These are phyloP conservation scores for Tetraselmis chui DNA, from an alignment of 139 green algal species.

Conservation along the genomic window DNA sequence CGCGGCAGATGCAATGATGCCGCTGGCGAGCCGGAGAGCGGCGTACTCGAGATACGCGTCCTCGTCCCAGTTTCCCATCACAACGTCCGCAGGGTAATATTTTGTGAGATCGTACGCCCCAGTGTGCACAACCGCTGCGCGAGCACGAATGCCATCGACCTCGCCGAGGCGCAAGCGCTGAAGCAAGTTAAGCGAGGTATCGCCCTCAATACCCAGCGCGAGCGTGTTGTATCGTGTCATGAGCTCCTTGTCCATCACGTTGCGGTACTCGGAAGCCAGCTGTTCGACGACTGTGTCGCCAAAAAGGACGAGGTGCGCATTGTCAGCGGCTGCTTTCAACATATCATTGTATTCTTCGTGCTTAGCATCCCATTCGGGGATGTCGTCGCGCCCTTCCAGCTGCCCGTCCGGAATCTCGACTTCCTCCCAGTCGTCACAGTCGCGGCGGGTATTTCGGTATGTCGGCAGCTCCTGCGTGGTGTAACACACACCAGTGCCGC, in stretches of 20 bases:
- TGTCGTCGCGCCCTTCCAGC: neutral
- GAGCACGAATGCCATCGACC: neutral
- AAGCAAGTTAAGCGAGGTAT: neutral
- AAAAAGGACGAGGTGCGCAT: neutral
- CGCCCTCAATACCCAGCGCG: neutral
- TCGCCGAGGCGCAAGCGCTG: neutral
- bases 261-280: neutral
- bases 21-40: neutral
- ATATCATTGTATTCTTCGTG: neutral
- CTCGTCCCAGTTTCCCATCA: neutral
- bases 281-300: neutral
- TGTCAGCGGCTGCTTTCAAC: neutral
- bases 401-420: neutral
- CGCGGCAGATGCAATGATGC: neutral
- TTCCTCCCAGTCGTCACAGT: neutral
- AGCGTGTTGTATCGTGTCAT: neutral
- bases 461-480: neutral
- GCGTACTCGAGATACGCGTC: neutral
- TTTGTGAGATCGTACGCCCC: neutral
- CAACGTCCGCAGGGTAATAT: neutral
- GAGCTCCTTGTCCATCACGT: neutral
- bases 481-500: neutral
- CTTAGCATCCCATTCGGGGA: neutral
- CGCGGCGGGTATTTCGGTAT: neutral
- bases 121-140: neutral